Evolutionary conservation across 306 rosid species (phyloP).

Genomic region (Coriaria nepalensis): DNA sequence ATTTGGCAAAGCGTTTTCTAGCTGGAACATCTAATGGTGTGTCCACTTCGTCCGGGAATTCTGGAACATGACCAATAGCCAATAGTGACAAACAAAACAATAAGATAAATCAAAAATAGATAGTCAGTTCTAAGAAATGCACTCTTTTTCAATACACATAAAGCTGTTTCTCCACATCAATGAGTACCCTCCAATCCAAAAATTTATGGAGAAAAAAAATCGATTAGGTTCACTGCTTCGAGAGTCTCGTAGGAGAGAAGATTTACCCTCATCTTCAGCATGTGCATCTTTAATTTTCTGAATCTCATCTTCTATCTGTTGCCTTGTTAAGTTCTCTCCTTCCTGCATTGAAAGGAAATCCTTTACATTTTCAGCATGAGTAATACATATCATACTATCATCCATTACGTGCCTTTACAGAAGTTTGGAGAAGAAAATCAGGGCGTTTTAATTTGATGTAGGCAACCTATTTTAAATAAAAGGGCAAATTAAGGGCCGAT

Average conservation of each 20-base stretch:
- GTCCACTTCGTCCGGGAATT: slow-evolving; percentile 94
- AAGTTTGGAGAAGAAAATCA: no score
- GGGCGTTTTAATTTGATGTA: no score
- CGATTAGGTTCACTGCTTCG: not conserved
- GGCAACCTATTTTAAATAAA: no score
- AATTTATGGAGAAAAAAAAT: not conserved
- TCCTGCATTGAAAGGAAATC: slow-evolving; percentile 43
- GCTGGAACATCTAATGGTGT: slow-evolving; percentile 80
- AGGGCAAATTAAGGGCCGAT: no score
- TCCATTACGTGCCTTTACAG: not conserved
- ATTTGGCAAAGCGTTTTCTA: slow-evolving; percentile 77
- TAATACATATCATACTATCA: not conserved
- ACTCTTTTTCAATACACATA: no score
- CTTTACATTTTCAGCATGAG: not conserved
- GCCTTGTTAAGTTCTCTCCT: slow-evolving; percentile 58
- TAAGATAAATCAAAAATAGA: no score
- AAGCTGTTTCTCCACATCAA: no score
- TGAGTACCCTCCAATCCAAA: not conserved
- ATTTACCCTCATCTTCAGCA: slow-evolving; percentile 82
- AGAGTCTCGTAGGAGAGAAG: not conserved
- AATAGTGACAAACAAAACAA: slow-evolving; percentile 6
- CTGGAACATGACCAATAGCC: slow-evolving; percentile 29
- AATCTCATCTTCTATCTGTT: slow-evolving; percentile 69
- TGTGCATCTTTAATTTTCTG: slow-evolving; percentile 74
- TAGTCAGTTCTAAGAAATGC: no score